phyloP scores from a whole-genome alignment of 2,329 filamentous ascomycete species.

The Exophiala aquamarina region DNA sequence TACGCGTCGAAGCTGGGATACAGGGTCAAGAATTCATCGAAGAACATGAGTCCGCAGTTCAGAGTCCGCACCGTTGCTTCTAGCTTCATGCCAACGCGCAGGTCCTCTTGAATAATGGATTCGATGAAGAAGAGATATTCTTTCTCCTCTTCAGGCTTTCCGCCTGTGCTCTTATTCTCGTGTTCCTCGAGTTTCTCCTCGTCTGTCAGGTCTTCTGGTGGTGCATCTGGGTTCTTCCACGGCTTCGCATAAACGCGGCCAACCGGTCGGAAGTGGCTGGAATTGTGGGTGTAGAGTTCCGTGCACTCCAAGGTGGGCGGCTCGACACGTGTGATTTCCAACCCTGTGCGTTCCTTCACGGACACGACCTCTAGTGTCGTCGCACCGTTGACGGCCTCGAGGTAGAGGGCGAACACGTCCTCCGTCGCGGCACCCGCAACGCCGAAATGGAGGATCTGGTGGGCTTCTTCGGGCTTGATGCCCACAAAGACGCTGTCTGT shows the following conservation, averaged over 20 bases:
- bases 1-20: constrained; percentile 65
- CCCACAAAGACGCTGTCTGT: constrained; percentile 32
- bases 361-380: constrained; percentile 42
- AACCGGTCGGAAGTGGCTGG: constrained; percentile 48
- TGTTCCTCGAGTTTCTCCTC: constrained; percentile 27
- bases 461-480: constrained; percentile 48
- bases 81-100: constrained; percentile 66
- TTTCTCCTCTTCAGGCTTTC: constrained; percentile 31
- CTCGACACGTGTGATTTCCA: constrained; percentile 60
- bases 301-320: constrained; percentile 45
- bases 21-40: constrained; percentile 58
- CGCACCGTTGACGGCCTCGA: constrained; percentile 33
- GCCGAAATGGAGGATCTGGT: constrained; percentile 51
- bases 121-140: constrained; percentile 68
- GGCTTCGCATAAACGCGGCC: constrained; percentile 55
- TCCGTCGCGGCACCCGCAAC: constrained; percentile 48
- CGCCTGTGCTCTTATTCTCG: constrained; percentile 13
- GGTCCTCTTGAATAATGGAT: constrained; percentile 54
- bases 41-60: constrained; percentile 62
- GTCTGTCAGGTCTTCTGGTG: constrained; percentile 38
- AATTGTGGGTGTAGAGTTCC: constrained; percentile 48
- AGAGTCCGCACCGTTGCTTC: constrained; percentile 57
- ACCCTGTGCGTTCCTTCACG: constrained; percentile 53
- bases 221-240: constrained; percentile 47
- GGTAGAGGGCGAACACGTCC: constrained; percentile 39